Conservation (phyloP, 257 asterid genomes). For the Leptodermis oblonga region DNA sequence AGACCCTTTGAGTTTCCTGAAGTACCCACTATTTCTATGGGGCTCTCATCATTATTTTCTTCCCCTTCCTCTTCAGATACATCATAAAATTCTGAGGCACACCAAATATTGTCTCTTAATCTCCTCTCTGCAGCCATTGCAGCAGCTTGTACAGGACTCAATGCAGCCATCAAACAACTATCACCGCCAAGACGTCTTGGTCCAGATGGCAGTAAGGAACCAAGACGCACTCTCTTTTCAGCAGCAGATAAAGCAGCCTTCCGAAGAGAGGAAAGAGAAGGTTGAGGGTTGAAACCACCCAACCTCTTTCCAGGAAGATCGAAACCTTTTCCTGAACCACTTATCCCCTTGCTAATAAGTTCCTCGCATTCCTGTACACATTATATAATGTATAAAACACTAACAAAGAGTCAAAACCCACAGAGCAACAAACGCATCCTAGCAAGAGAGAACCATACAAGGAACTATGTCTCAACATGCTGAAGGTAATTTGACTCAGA, state of each 20-base stretch:
- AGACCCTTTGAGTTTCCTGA: conserved; percentile 29
- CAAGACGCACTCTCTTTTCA: conserved; percentile 71
- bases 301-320: conserved; percentile 85
- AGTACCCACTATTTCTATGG: conserved; percentile 33
- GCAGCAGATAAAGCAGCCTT: conserved; percentile 72
- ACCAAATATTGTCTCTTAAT: conserved; percentile 79
- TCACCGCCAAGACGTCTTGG: conserved; percentile 84
- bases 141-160: conserved; percentile 90
- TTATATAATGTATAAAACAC: not conserved
- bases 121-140: conserved; percentile 99
- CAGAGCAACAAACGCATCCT: not conserved
- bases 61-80: conserved; percentile 56
- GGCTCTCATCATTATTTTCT: conserved; percentile 37
- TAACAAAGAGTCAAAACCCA: not conserved
- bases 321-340: conserved; percentile 80
- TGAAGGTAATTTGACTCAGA: not conserved
- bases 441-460: not conserved
- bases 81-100: conserved; percentile 72
- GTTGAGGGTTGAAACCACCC: conserved; percentile 63
- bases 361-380: conserved; percentile 73
- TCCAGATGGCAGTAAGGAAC: conserved; percentile 71
- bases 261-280: conserved; percentile 56
- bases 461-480: not conserved
- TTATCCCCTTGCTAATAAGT: conserved; percentile 63
- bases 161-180: conserved; percentile 61